These are phyloP conservation scores for Zelopaecilomyces penicillatus DNA, from an alignment of 2,329 filamentous ascomycete species.

Conservation along the genomic window DNA sequence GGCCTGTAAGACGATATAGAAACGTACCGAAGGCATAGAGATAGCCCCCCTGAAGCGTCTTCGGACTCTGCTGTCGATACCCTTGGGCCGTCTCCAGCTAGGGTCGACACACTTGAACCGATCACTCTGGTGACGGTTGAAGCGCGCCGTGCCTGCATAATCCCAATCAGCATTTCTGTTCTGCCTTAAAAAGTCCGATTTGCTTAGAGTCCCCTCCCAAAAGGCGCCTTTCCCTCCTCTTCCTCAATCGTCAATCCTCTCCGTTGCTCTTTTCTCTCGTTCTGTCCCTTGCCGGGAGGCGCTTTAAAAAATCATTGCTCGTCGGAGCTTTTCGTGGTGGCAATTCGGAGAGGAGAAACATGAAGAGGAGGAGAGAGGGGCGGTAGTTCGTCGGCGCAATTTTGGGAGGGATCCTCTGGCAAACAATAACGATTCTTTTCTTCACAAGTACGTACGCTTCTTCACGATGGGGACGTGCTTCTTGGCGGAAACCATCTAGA, in stretches of 20 bases:
- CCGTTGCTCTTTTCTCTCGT: neutral
- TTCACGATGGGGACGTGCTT: constrained; percentile 99
- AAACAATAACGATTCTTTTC: constrained; percentile 7
- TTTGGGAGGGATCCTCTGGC: constrained; percentile 3
- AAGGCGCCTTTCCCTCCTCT: neutral
- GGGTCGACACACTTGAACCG: constrained; percentile 86
- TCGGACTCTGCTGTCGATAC: constrained; percentile 98
- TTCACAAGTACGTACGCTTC: constrained; percentile 74
- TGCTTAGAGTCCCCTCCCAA: neutral
- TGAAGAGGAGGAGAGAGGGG: constrained; percentile 1
- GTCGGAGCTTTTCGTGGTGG: neutral
- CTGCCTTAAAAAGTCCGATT: neutral
- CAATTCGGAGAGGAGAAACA: neutral
- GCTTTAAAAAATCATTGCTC: too few relatives aligned
- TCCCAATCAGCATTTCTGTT: constrained; percentile 28
- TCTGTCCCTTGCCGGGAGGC: neutral
- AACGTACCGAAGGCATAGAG: constrained; percentile 94
- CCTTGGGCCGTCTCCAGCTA: constrained; percentile 99
- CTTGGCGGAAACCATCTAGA: constrained; percentile 96
- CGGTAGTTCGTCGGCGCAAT: neutral
- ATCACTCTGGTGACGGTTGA: constrained; percentile 96
- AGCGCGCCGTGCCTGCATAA: constrained; percentile 77
- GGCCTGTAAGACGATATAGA: neutral
- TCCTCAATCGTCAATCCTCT: neutral
- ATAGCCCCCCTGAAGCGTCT: constrained; percentile 94